Evolutionary conservation across 495 filamentous ascomycete species (phyloP), one percentile per base, ranked within the genome.

Genomic region (Neurospora sublineolata): DNA sequence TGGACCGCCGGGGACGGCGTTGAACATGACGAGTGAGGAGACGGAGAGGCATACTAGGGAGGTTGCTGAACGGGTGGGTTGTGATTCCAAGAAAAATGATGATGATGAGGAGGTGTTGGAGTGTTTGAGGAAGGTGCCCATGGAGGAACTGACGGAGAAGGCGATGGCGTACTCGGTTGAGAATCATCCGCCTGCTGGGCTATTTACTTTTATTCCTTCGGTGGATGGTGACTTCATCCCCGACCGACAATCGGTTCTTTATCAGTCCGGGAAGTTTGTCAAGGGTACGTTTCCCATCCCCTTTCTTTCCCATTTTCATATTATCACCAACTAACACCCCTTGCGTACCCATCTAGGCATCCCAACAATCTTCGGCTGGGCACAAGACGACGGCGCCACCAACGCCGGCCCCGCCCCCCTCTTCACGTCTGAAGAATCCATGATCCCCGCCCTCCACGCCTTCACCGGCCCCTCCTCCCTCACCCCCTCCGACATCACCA

Each of bases 1-100:
- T 7, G 83, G 82, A 9, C 81, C 79, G 14, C 78, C 82, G 11
- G 82, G 82, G 6, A 77, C 80, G 7, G 82, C 79, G 23, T 73
- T 85, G 60, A 84, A 84, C 68, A 82, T 78, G 41, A 76, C 77
- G 6, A 77, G 79, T 16, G 80, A 79, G 36, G 73, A 75, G 1
- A 80, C 82, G 1, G 77, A 79, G 20, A 69, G 44, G 1, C 80
- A 84, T 73, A 83, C 81, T 0, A 77, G 71, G 6, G 72, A 60
- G 16, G 80, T 84, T 11, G 80, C 79, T 0, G 70, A 73, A 16
- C 64, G 23, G n/a, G 69, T 77, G 4, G 72, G 74, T 3, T 77
- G 76, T 33, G 27, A 12, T 52, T 1, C 16, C 4, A 6, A 42
- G n/a, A 5, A 40, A 16, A 41, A 73, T 1, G 73, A 79, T 23